Percentiles rank a stretch among this genome's conserved stretches.
phyloP scores from a whole-genome alignment of 1,139 yeast genomes.

The Hyphopichia burtonii region DNA sequence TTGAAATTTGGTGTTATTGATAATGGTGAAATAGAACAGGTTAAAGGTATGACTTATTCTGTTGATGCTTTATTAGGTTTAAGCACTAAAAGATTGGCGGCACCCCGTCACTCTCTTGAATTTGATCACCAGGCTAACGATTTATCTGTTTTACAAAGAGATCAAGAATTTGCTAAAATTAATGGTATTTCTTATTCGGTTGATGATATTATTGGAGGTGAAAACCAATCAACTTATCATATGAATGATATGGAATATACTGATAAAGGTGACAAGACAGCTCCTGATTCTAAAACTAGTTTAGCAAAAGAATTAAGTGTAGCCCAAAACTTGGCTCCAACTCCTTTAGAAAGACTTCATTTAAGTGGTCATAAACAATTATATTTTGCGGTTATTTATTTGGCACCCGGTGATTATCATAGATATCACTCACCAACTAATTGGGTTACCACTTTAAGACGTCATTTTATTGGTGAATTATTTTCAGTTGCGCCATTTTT shows the following conservation, averaged over 20 bases:
- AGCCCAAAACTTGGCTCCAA: constrained; percentile 42
- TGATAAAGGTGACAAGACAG: constrained; percentile 59
- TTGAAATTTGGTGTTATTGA: constrained; percentile 82
- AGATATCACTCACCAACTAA: constrained; percentile 94
- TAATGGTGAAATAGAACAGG: constrained; percentile 90
- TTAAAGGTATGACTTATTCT: constrained; percentile 93
- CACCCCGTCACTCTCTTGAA: constrained; percentile 57
- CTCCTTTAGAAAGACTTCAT: constrained; percentile 27
- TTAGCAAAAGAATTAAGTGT: constrained; percentile 41
- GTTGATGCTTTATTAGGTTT: constrained; percentile 86
- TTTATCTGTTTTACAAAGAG: constrained; percentile 48
- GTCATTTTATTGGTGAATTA: constrained; percentile 95
- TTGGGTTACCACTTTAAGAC: constrained; percentile 92
- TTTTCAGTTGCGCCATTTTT: constrained; percentile 97
- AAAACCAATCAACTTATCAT: constrained; percentile 28
- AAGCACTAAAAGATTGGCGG: constrained; percentile 48
- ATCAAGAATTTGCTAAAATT: constrained; percentile 74
- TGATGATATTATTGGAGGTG: constrained; percentile 65
- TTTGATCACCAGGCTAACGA: constrained; percentile 45
- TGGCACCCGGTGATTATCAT: constrained; percentile 98
- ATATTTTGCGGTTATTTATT: constrained; percentile 86
- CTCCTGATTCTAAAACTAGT: constrained; percentile 31
- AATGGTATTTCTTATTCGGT: constrained; percentile 74
- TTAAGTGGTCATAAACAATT: constrained; percentile 53
- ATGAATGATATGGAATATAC: constrained; percentile 47